phyloP scores from a whole-genome alignment of 371 early-diverging fungal species.

The Mortierella sp. region DNA sequence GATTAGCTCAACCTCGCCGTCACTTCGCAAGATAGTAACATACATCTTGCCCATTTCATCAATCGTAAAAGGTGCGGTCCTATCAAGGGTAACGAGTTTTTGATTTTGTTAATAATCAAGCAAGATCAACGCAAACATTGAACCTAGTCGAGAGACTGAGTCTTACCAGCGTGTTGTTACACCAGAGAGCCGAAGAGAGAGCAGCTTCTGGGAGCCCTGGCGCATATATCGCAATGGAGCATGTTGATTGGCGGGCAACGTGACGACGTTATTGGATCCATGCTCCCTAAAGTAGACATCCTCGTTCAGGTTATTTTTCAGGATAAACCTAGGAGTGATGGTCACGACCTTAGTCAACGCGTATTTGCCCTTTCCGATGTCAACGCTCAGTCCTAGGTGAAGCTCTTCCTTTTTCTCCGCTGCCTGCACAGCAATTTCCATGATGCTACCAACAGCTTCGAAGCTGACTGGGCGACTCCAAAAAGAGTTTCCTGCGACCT shows the following conservation, averaged over 20 bases:
- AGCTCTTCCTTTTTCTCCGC: constrained; percentile 67
- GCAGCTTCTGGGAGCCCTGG: constrained; percentile 70
- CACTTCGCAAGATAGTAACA: constrained; percentile 76
- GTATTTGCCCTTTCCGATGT: constrained; percentile 80
- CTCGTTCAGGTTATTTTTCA: constrained; percentile 84
- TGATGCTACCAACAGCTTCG: constrained; percentile 92
- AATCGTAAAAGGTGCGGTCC: constrained; percentile 92
- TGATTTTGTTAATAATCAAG: not conserved
- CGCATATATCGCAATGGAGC: constrained; percentile 80
- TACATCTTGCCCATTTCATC: constrained; percentile 89
- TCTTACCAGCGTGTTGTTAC: constrained; percentile 82
- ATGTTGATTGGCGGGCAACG: constrained; percentile 69
- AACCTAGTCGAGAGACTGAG: not conserved
- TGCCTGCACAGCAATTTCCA: constrained; percentile 81
- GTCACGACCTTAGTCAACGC: constrained; percentile 88
- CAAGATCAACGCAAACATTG: not conserved
- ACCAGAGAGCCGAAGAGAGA: constrained; percentile 80
- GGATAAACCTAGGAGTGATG: constrained; percentile 91
- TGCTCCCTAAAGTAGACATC: constrained; percentile 83
- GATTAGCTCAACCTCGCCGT: constrained; percentile 74
- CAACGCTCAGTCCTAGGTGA: constrained; percentile 88
- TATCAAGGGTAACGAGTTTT: constrained; percentile 14
- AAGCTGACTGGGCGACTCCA: constrained; percentile 97
- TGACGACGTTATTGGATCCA: constrained; percentile 65
- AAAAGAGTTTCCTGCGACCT: constrained; percentile 79